A percentile compares a stretch with the other conserved stretches of the same genome.
These are phyloP conservation scores for Diaporthe capsici DNA, from an alignment of 2,329 filamentous ascomycete genomes.

Conservation along the genomic window DNA sequence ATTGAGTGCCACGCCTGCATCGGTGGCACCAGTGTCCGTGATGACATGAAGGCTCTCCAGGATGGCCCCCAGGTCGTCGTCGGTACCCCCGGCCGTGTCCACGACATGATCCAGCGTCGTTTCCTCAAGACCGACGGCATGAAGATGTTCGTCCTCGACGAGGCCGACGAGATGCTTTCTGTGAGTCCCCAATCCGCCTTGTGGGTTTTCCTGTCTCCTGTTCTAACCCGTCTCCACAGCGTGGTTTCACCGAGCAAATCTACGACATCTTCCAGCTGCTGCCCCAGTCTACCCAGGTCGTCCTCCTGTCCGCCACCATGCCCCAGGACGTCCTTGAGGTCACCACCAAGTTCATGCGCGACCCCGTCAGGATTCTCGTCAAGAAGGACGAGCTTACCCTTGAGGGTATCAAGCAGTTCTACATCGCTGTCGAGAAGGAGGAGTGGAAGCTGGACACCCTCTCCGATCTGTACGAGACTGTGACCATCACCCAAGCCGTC, in stretches of 20 bases:
- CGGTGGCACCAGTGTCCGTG: constrained; percentile 96
- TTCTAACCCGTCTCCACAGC: constrained; percentile 73
- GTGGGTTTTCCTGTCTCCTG: not conserved
- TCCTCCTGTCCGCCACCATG: constrained; percentile 95
- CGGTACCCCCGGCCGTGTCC: constrained; percentile 94
- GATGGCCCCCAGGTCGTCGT: constrained; percentile 98
- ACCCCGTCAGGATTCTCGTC: constrained; percentile 94
- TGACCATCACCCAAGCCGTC: constrained; percentile 98
- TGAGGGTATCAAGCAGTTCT: constrained; percentile 98
- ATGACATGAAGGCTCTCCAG: constrained; percentile 97
- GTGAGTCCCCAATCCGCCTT: constrained; percentile 60
- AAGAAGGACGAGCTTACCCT: constrained; percentile 99
- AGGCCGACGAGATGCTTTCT: constrained; percentile 80
- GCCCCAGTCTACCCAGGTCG: constrained; percentile 96
- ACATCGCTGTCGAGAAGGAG: constrained; percentile 99
- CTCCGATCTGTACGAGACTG: constrained; percentile 97
- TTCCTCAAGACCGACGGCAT: constrained; percentile 72
- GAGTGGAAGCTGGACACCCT: constrained; percentile 99
- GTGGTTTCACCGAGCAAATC: constrained; percentile 97
- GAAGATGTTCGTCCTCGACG: constrained; percentile 75
- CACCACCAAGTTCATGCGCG: constrained; percentile 99
- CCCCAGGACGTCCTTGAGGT: constrained; percentile 99
- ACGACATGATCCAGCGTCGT: constrained; percentile 73
- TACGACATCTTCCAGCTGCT: constrained; percentile 99
- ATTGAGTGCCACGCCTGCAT: constrained; percentile 99